Conservation (phyloP, 2,329 filamentous ascomycete genomes). For the Ceratocystis harringtonii region DNA sequence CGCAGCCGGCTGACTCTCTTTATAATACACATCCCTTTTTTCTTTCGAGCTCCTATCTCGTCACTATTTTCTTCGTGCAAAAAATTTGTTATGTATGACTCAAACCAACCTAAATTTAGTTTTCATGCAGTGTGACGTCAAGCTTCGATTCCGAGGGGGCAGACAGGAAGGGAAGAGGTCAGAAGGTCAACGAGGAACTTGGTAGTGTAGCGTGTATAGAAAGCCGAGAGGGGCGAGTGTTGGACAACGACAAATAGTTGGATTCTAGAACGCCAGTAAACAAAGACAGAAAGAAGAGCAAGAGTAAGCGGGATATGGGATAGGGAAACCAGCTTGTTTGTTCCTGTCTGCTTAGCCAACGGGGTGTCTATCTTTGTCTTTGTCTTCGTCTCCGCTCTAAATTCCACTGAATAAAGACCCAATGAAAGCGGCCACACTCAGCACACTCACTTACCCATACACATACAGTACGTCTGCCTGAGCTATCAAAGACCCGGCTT, state of each 20-base stretch:
- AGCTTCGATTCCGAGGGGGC: neutral
- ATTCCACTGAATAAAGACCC: no score
- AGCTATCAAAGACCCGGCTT: no score
- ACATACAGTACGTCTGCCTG: no score
- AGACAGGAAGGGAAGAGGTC: neutral
- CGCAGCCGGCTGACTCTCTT: neutral
- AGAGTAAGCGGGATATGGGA: neutral
- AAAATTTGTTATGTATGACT: neutral
- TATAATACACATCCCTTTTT: neutral
- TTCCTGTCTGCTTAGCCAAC: neutral
- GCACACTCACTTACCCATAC: no score
- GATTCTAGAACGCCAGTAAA: neutral
- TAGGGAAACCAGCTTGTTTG: neutral
- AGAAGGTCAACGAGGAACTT: neutral
- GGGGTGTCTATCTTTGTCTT: no score
- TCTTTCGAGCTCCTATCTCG: neutral
- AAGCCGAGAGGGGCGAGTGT: no score
- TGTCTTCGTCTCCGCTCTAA: no score
- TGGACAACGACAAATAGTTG: neutral
- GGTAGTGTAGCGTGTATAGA: no score
- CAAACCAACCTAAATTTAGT: neutral
- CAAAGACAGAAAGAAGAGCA: neutral
- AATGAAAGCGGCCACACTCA: no score
- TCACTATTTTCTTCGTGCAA: neutral
- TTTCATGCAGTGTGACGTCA: constrained; percentile 4